These are phyloP conservation scores for Camillea tinctor DNA, from an alignment of 2,329 filamentous ascomycete genomes.

Conservation along the genomic window DNA sequence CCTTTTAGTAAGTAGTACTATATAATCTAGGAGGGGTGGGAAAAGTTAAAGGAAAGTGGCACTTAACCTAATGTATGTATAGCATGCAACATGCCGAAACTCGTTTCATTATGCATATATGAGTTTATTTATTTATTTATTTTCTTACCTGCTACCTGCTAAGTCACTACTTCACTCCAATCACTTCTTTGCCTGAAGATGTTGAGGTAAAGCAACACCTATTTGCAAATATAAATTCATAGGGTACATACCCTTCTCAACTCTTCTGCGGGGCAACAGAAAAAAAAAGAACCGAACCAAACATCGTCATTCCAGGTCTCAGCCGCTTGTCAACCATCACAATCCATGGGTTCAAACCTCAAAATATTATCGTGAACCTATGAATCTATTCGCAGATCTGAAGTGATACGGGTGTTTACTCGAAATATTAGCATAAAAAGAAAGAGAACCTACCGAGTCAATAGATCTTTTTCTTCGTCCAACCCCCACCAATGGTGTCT, in stretches of 20 bases:
- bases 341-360: not conserved
- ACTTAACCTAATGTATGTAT: too few species aligned
- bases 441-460: not conserved
- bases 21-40: too few species aligned
- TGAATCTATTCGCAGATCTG: not conserved
- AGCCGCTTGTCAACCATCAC: not conserved
- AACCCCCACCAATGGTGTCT: slow-evolving; percentile 17
- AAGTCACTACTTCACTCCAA: not conserved
- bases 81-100: too few species aligned
- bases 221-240: not conserved
- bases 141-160: not conserved
- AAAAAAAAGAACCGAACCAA: not conserved
- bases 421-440: not conserved
- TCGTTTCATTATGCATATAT: too few species aligned
- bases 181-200: not conserved
- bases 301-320: not conserved
- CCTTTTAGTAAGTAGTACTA: too few species aligned
- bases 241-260: not conserved
- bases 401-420: not conserved
- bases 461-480: not conserved
- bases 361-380: not conserved
- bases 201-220: not conserved
- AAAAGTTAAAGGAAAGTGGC: too few species aligned
- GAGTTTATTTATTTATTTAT: not conserved
- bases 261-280: not conserved